Evolutionary conservation across 208 protist genomes (phyloP).

Genomic region (Leishmania gerbilli): DNA sequence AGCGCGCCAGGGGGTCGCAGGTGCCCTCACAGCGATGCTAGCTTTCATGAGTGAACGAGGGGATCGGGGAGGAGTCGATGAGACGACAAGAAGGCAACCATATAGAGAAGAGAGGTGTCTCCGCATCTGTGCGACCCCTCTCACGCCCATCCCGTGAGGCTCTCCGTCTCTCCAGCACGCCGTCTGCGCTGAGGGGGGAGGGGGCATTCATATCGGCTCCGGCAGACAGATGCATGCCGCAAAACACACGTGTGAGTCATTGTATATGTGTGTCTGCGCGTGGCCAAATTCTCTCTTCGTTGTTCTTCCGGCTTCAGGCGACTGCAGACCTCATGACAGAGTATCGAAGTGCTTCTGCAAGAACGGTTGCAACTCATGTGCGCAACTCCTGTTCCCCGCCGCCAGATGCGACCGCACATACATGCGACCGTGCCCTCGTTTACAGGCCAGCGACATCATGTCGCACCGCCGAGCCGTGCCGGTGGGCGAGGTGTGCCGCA

Average conservation of each 20-base stretch:
- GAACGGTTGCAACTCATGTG: background rate
- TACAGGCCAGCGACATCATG: background rate
- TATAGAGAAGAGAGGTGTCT: background rate
- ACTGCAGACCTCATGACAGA: background rate
- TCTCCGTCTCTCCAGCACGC: no score
- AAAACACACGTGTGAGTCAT: no score
- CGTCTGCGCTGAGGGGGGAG: no score
- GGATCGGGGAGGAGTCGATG: background rate
- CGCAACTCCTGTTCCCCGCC: background rate
- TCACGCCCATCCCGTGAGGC: no score
- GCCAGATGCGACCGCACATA: background rate
- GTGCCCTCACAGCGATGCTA: no score
- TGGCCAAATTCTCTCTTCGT: background rate
- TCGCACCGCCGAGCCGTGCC: background rate
- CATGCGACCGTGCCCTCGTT: background rate
- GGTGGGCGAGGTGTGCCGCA: slow-evolving; percentile 41
- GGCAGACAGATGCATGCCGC: no score
- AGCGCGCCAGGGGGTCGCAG: no score
- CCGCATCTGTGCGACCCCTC: background rate
- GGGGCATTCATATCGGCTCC: no score
- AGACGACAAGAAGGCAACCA: background rate
- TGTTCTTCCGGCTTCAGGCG: background rate
- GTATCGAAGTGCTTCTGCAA: background rate
- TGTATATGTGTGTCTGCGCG: background rate
- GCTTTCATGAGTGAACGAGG: background rate